phyloP scores from a whole-genome alignment of 306 rosid species.

The Vachellia collinsii region DNA sequence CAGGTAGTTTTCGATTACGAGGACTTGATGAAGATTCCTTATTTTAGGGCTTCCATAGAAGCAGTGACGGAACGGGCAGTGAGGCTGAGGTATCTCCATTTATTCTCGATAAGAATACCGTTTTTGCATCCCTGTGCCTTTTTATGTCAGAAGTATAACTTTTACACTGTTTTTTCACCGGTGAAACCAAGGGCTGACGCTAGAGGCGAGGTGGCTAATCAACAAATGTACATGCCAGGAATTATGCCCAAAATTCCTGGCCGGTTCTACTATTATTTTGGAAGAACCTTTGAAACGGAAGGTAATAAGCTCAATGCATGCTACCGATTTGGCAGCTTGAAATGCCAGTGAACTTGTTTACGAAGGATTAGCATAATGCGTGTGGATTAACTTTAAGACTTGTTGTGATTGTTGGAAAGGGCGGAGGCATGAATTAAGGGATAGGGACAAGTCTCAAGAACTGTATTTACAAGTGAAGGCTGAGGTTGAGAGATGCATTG shows the following conservation, averaged over 20 bases:
- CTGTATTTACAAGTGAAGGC: neutral
- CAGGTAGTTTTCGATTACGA: slow-evolving; percentile 82
- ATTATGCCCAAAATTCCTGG: slow-evolving; percentile 84
- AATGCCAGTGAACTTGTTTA: neutral
- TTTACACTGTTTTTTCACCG: neutral
- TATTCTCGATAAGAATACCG: slow-evolving; percentile 14
- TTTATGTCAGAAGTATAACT: neutral
- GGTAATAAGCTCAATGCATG: slow-evolving; percentile 46
- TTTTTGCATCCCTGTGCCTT: neutral
- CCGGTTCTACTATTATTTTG: slow-evolving; percentile 77
- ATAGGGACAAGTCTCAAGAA: slow-evolving; percentile 45
- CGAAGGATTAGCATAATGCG: neutral
- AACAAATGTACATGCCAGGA: slow-evolving; percentile 72
- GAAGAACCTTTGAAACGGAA: slow-evolving; percentile 82
- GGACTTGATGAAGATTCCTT: slow-evolving; percentile 80
- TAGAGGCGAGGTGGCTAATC: slow-evolving; percentile 79
- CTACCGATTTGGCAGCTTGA: neutral
- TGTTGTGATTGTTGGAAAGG: slow-evolving; percentile 48
- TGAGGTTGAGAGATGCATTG: slow-evolving; percentile 2
- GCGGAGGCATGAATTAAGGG: slow-evolving; percentile 64
- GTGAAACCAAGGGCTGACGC: slow-evolving; percentile 45
- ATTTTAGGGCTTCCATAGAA: slow-evolving; percentile 54
- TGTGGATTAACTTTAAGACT: neutral
- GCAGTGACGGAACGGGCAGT: slow-evolving; percentile 45
- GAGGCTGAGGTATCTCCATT: slow-evolving; percentile 60